These are phyloP conservation scores for Murraya koenigii DNA, from an alignment of 345 rosid species.

Conservation along the genomic window DNA sequence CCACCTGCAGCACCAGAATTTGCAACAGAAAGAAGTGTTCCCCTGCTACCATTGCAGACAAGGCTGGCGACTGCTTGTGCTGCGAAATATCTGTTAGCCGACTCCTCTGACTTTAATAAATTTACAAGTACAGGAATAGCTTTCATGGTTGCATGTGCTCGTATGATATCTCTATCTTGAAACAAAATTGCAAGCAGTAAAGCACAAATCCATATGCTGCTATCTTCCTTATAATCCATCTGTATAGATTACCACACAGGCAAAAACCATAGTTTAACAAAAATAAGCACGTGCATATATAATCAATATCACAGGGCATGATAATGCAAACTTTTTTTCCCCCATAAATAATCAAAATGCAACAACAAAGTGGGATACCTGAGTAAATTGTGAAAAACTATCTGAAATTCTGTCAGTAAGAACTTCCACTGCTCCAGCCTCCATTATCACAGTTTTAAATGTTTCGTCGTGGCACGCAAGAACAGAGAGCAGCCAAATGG, in stretches of 20 bases:
- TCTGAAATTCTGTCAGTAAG: constrained; percentile 72
- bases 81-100: constrained; percentile 87
- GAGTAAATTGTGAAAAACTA: constrained; percentile 56
- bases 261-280: constrained; percentile 19
- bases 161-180: constrained; percentile 95
- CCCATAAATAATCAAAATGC: neutral
- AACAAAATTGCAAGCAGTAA: constrained; percentile 86
- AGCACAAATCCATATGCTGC: constrained; percentile 92
- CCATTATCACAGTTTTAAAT: constrained; percentile 77
- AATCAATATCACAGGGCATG: neutral
- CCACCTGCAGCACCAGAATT: constrained; percentile 97
- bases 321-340: neutral
- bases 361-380: constrained; percentile 49
- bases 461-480: constrained; percentile 90
- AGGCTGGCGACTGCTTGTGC: constrained; percentile 94
- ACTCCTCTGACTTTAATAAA: constrained; percentile 90
- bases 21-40: constrained; percentile 94
- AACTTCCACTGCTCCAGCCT: constrained; percentile 88
- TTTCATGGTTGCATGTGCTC: constrained; percentile 87
- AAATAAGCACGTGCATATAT: constrained; percentile 1
- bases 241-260: constrained; percentile 36
- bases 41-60: constrained; percentile 97
- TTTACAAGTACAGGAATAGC: constrained; percentile 84
- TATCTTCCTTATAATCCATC: constrained; percentile 85
- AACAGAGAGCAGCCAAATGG: constrained; percentile 86